Conservation (phyloP, 73 alveolate genomes). For the Paramecium bursaria region DNA sequence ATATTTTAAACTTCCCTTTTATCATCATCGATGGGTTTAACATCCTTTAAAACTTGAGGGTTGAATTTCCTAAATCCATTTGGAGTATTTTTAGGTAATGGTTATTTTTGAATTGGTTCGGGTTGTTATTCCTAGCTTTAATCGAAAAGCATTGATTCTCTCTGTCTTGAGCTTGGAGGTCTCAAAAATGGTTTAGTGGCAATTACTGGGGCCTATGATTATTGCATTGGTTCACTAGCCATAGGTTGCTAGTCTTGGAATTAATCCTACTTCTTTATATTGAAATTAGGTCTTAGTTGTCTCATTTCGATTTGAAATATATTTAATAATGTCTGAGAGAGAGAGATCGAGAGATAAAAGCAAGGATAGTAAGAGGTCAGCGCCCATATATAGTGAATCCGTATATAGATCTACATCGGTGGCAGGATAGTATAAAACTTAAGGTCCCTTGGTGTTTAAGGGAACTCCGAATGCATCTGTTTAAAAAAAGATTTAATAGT, state of each 20-base stretch:
- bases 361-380: conserved; percentile 31
- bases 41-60: not conserved
- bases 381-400: conserved; percentile 50
- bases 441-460: conserved; percentile 47
- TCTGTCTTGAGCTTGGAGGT: conserved; percentile 41
- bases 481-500: conserved; percentile 10
- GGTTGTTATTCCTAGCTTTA: not conserved
- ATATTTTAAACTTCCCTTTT: not conserved
- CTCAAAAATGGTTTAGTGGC: not conserved
- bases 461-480: conserved; percentile 47
- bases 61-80: conserved; percentile 59
- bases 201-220: not conserved
- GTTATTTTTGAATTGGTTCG: not conserved
- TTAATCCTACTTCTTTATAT: not conserved
- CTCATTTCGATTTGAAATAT: no score
- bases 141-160: not conserved
- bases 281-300: conserved; percentile 27
- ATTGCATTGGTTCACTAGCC: not conserved
- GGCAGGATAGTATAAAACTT: conserved; percentile 17
- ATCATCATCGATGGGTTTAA: not conserved
- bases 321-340: no score
- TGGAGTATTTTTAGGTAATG: conserved; percentile 31
- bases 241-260: not conserved
- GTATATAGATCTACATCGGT: conserved; percentile 36
- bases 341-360: conserved; percentile 45